phyloP scores from a whole-genome alignment of 176 grass and related monocot genomes.

The Saccharum spontaneum region DNA sequence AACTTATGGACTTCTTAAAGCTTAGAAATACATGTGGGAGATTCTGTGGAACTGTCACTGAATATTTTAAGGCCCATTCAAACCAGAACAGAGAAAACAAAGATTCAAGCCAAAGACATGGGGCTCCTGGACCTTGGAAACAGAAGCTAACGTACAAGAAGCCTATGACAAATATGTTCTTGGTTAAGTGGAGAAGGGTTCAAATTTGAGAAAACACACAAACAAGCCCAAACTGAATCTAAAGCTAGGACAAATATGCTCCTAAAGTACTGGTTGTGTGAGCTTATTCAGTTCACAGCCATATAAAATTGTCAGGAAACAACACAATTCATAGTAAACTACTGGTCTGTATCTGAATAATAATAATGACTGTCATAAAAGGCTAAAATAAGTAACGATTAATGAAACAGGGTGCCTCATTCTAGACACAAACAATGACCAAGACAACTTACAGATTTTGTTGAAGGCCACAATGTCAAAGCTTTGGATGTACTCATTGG shows the following conservation, averaged over 20 bases:
- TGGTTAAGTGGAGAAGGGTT: background rate
- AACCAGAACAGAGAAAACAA: background rate
- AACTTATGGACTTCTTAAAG: background rate
- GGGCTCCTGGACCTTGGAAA: background rate
- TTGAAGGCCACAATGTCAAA: slow-evolving; percentile 75
- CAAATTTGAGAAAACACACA: background rate
- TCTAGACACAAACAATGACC: background rate
- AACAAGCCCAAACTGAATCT: background rate
- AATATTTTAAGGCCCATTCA: background rate
- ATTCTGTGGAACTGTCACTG: background rate
- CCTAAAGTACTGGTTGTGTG: background rate
- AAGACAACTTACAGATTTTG: slow-evolving; percentile 61
- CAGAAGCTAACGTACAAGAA: background rate
- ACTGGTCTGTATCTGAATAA: background rate
- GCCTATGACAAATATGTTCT: background rate
- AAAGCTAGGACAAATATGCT: background rate
- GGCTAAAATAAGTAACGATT: background rate
- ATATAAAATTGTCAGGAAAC: slow-evolving; percentile 1
- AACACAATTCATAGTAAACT: background rate
- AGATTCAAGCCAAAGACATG: background rate
- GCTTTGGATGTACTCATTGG: slow-evolving; percentile 64
- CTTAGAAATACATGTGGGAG: background rate
- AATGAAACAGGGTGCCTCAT: background rate
- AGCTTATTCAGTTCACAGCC: background rate
- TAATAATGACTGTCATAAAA: background rate